Percentiles rank a stretch among this genome's conserved stretches.
Evolutionary conservation across 768 basidiomycete genomes (phyloP).

Genomic region (Leccinum imitatum): DNA sequence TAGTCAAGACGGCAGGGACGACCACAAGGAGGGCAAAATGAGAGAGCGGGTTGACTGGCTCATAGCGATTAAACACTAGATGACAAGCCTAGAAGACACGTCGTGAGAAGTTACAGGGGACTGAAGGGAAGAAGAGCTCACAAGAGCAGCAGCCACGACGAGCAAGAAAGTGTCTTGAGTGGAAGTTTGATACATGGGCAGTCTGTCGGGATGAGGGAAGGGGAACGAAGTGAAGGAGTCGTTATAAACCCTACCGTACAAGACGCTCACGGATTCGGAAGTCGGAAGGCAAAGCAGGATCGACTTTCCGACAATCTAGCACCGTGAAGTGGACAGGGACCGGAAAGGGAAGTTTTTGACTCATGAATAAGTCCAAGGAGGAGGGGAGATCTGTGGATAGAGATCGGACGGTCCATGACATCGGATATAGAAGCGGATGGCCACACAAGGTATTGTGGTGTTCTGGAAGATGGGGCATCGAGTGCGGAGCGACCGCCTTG

Average conservation of each 20-base stretch:
- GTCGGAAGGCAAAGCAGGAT: conserved; percentile 31
- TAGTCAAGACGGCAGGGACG: conserved; percentile 23
- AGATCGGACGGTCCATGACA: conserved; percentile 18
- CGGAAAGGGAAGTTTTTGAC: conserved; percentile 23
- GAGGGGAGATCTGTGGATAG: conserved; percentile 17
- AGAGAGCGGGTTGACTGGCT: conserved; percentile 27
- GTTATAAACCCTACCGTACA: conserved; percentile 24
- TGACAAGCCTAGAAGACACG: conserved; percentile 27
- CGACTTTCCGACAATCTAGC: conserved; percentile 39
- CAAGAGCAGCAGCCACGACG: conserved; percentile 24
- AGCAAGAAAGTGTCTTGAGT: conserved; percentile 23
- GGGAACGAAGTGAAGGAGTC: conserved; percentile 11
- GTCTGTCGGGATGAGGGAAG: conserved; percentile 17
- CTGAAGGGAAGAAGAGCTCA: conserved; percentile 10
- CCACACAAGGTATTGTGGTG: conserved; percentile 12
- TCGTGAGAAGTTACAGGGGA: conserved; percentile 7
- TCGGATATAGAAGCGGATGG: conserved; percentile 15
- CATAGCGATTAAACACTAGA: conserved; percentile 32
- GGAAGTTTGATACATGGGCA: conserved; percentile 20
- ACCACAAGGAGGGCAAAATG: conserved; percentile 26
- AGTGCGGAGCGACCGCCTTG: conserved; percentile 26
- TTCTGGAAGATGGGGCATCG: conserved; percentile 24
- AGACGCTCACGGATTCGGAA: conserved; percentile 34
- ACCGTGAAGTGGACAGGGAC: conserved; percentile 23
- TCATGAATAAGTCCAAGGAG: conserved; percentile 13